phyloP scores from a whole-genome alignment of 345 rosid genomes.

The Cardiospermum halicacabum region DNA sequence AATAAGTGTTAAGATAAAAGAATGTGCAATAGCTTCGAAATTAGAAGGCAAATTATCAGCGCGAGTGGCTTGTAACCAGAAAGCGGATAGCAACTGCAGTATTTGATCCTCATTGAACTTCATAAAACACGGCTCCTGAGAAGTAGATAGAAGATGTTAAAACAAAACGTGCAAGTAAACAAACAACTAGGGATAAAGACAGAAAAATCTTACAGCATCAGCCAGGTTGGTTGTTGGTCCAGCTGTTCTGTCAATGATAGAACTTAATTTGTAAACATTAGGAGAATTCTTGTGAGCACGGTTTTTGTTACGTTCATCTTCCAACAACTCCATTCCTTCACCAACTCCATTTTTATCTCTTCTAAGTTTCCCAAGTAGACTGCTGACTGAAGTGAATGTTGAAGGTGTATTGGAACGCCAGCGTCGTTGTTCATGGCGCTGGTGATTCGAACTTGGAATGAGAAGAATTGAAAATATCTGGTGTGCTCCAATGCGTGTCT shows the following conservation, averaged over 20 bases:
- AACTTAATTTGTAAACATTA: slow-evolving; percentile 59
- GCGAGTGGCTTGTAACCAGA: slow-evolving; percentile 78
- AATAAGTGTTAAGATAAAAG: slow-evolving; percentile 58
- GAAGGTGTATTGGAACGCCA: slow-evolving; percentile 65
- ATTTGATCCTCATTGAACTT: slow-evolving; percentile 88
- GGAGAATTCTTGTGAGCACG: slow-evolving; percentile 46
- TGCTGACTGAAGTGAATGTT: slow-evolving; percentile 65
- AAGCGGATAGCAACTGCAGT: slow-evolving; percentile 73
- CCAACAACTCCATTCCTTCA: slow-evolving; percentile 36
- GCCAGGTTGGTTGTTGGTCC: slow-evolving; percentile 39
- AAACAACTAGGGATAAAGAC: not conserved
- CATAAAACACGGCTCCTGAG: slow-evolving; percentile 66
- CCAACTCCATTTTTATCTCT: slow-evolving; percentile 62
- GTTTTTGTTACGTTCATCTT: slow-evolving; percentile 51
- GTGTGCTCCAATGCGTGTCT: slow-evolving; percentile 84
- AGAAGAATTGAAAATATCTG: slow-evolving; percentile 82
- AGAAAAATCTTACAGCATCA: slow-evolving; percentile 39
- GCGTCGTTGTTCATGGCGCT: slow-evolving; percentile 48
- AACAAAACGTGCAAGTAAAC: not conserved
- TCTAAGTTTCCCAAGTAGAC: slow-evolving; percentile 81
- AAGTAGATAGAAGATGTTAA: not conserved
- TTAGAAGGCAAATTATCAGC: slow-evolving; percentile 79
- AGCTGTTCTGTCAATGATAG: slow-evolving; percentile 58
- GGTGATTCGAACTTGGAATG: slow-evolving; percentile 48
- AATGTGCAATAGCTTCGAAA: slow-evolving; percentile 91